Evolutionary conservation across 371 early-diverging fungal genomes (phyloP).

Genomic region (Mortierella sp.): DNA sequence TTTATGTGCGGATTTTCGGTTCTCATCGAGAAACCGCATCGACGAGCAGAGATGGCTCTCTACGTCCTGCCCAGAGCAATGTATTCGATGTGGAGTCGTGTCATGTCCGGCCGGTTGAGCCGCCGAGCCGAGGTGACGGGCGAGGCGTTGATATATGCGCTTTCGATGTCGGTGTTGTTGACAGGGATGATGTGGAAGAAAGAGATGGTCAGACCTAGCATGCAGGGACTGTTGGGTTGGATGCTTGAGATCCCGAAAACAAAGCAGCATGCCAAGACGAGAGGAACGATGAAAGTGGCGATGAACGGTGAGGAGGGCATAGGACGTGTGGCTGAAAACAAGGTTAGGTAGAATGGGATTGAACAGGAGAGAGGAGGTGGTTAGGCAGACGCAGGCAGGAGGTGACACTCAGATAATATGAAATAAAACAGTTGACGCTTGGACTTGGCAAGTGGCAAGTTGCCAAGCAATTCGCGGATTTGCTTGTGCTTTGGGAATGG

Average conservation of each 20-base stretch:
- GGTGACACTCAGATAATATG: too few species aligned
- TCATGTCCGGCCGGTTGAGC: conserved; percentile 51
- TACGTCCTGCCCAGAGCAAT: conserved; percentile 71
- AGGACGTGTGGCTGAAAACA: conserved; percentile 1
- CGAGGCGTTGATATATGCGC: conserved; percentile 58
- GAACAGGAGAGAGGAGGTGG: conserved; percentile 14
- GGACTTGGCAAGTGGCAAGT: too few species aligned
- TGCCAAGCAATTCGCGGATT: too few species aligned
- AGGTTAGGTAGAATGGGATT: conserved; percentile 9
- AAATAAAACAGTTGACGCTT: too few species aligned
- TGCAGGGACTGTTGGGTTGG: conserved; percentile 67
- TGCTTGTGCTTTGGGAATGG: too few species aligned
- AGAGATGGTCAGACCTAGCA: conserved; percentile 62
- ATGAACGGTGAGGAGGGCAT: not conserved
- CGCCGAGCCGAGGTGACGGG: conserved; percentile 34
- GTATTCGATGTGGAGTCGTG: conserved; percentile 63
- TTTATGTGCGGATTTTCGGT: conserved; percentile 71
- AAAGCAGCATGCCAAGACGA: conserved; percentile 6
- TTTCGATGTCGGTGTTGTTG: conserved; percentile 57
- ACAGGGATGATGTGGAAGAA: conserved; percentile 60
- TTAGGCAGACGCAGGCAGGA: too few species aligned
- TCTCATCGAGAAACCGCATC: conserved; percentile 66
- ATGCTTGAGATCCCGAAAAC: conserved; percentile 49
- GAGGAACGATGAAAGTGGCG: not conserved
- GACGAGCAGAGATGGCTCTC: conserved; percentile 74